Base-by-base conservation (phyloP, 2,329 filamentous ascomycete genomes). In the Xenoacremonium recifei region DNA sequence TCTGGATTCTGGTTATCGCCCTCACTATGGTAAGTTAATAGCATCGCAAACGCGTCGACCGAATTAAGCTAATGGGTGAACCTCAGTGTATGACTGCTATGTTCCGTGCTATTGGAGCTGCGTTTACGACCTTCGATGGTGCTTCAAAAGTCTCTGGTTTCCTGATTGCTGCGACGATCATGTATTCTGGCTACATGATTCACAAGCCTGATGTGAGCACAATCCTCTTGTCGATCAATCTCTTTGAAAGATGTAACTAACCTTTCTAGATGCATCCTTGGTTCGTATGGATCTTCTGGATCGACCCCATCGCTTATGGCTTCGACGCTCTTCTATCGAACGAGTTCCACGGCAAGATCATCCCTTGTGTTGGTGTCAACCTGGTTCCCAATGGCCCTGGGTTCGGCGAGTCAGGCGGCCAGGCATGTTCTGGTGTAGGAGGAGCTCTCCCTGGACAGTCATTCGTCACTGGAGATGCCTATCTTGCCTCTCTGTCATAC, bases 241-340 rank as follows among this genome's bases (percentile, higher is more conserved):
- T 31, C n/a, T n/a, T n/a, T n/a, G n/a, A n/a, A n/a, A n/a, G n/a
- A n/a, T n/a, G n/a, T 31, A 6, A 9, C 29, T 31, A 31, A 31
- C 23, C 17, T 31, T 15, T 7, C 13, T 31, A 31, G 45, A 84
- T 84, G 80, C 76, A 80, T 30, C 73, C 75, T 0, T 84, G 79
- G 79, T 75, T 85, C 18, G 64, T 69, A 3, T 85, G 81, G 81
- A 59, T 84, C 3, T 82, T 74, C 47, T 83, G 79, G 77, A 75
- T 84, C 17, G 75, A 85, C 48, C 85, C 85, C 0, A 66, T 89
- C 3, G 78, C 84, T 0, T 89, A 88, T 44, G 81, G 73, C 0
- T 89, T 88, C 43, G 81, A 88, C 49, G 77, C 76, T 0, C 61
- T 90, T 0, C 71, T 89, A 55, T 71, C 81, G 0, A 89, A 89